Conservation (phyloP, 2,329 filamentous ascomycete species). For the Sporothrix sp. region DNA sequence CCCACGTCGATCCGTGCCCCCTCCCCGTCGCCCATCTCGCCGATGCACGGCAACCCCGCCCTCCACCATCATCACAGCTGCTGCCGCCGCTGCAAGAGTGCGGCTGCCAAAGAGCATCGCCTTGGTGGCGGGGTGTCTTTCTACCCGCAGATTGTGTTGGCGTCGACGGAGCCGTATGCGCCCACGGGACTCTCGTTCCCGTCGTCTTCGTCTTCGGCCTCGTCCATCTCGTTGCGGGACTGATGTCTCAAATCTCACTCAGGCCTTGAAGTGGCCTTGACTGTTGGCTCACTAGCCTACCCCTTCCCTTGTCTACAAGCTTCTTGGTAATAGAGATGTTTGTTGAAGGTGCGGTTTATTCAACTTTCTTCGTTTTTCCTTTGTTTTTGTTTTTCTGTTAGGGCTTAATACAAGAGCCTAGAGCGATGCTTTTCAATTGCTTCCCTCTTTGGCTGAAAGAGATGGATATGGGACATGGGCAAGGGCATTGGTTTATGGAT, state of each 20-base stretch:
- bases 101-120: not conserved
- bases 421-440: not conserved
- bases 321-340: not conserved
- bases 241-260: not conserved
- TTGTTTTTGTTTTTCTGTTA: not conserved
- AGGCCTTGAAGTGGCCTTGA: no score
- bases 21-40: not conserved
- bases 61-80: not conserved
- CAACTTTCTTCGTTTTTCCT: not conserved
- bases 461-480: not conserved
- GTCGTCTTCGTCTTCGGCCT: slow-evolving; percentile 13
- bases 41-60: not conserved
- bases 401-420: slow-evolving; percentile 1
- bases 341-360: not conserved
- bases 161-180: slow-evolving; percentile 14
- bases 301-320: no score
- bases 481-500: not conserved
- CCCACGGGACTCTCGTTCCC: slow-evolving; percentile 14
- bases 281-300: no score
- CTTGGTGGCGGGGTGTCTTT: slow-evolving; percentile 8
- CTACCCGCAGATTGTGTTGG: slow-evolving; percentile 13
- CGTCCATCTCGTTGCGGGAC: slow-evolving; percentile 14
- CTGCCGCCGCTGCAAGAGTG: slow-evolving; percentile 9
- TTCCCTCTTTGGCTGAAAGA: not conserved
- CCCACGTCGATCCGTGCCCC: not conserved